phyloP scores from a whole-genome alignment of 192 early-diverging fungal genomes.

The Phlyctochytrium bullatum region DNA sequence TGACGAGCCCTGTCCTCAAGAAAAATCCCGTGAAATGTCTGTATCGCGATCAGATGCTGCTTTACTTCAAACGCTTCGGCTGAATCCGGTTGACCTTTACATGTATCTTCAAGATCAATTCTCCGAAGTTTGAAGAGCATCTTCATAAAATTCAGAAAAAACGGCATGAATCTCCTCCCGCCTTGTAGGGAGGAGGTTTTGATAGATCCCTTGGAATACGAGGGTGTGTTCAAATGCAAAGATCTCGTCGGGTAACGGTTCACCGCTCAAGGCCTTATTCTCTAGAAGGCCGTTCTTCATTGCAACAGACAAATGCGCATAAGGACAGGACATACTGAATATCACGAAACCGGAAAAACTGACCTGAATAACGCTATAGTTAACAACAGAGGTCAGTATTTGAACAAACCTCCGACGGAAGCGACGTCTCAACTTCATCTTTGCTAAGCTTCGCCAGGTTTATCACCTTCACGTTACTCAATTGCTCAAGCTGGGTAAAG shows the following conservation, averaged over 20 bases:
- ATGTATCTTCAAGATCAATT: too few species aligned
- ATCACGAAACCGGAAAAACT: background rate
- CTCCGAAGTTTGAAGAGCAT: too few species aligned
- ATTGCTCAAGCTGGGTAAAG: background rate
- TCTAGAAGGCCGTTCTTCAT: too few species aligned
- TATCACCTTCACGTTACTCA: background rate
- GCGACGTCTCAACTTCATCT: background rate
- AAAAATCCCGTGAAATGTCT: too few species aligned
- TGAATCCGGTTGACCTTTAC: too few species aligned
- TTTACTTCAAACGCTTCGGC: too few species aligned
- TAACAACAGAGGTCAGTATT: background rate
- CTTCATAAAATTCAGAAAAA: constrained; percentile 5
- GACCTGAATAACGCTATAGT: background rate
- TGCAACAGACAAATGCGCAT: too few species aligned
- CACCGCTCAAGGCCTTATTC: background rate
- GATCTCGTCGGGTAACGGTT: background rate
- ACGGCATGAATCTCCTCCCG: background rate
- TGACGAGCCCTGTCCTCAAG: too few species aligned
- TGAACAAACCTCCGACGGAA: background rate
- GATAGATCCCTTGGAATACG: constrained; percentile 17
- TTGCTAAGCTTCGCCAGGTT: background rate
- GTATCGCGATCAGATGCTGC: too few species aligned
- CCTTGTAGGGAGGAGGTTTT: constrained; percentile 1
- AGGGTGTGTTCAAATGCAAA: constrained; percentile 7
- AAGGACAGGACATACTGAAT: background rate